phyloP scores from a whole-genome alignment of 805 yeast genomes.

The Saccharomyces kudriavzevii region DNA sequence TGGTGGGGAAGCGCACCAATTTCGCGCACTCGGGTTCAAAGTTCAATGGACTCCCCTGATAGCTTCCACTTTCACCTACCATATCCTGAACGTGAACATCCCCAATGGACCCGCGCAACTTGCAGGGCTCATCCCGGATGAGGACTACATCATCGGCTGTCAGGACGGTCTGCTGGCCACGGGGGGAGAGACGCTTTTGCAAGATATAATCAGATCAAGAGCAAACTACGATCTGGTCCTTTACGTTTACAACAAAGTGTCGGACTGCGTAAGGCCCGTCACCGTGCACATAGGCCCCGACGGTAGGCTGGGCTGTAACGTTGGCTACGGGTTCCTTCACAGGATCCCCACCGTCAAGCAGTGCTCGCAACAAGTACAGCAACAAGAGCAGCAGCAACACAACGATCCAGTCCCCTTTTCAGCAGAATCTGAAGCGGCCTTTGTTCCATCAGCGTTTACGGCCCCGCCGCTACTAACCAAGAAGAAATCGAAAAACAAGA shows the following conservation, averaged over 20 bases:
- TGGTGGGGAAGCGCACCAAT: conserved; percentile 22
- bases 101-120: conserved; percentile 68
- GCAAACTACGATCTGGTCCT: conserved; percentile 41
- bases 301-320: conserved; percentile 87
- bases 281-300: conserved; percentile 74
- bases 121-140: conserved; percentile 75
- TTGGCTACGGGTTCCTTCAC: conserved; percentile 87
- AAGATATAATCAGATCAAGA: conserved; percentile 53
- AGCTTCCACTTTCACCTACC: conserved; percentile 80
- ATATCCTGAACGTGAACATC: conserved; percentile 63
- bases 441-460: neutral
- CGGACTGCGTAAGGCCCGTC: conserved; percentile 79
- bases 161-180: conserved; percentile 76
- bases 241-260: conserved; percentile 82
- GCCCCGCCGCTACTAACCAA: conserved; percentile 11
- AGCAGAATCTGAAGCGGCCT: conserved; percentile 1
- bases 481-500: conserved; percentile 11
- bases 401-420: neutral
- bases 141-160: conserved; percentile 84
- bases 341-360: conserved; percentile 52
- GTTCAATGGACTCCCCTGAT: conserved; percentile 71
- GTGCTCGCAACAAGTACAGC: neutral
- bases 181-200: conserved; percentile 79
- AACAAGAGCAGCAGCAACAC: neutral
- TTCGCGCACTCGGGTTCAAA: conserved; percentile 53